Conservation (phyloP, 2,329 filamentous ascomycete species). For the Leptographium procerum region DNA sequence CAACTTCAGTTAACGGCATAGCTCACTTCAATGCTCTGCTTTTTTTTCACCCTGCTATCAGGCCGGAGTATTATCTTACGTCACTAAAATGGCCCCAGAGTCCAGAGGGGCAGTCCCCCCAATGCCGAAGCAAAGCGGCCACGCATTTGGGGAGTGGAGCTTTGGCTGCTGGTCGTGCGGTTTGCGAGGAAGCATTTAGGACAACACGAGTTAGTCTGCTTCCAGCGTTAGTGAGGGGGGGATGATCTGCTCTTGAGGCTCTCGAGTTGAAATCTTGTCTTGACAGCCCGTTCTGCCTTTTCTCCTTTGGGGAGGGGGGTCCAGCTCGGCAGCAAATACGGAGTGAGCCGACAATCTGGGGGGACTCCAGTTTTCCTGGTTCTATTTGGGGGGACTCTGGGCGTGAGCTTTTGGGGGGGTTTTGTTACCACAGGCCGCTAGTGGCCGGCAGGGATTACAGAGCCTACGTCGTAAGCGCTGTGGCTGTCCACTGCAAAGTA, state of each 20-base stretch:
- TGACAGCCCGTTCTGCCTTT: not conserved
- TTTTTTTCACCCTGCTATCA: not conserved
- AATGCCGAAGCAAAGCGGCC: slow-evolving; percentile 18
- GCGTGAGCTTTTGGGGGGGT: too few species aligned
- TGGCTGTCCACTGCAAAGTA: too few species aligned
- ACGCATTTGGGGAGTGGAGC: not conserved
- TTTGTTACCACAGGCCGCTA: not conserved
- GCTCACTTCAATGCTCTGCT: not conserved
- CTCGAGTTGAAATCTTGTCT: not conserved
- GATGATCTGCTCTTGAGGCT: not conserved
- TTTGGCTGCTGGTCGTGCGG: not conserved
- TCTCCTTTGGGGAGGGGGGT: not conserved
- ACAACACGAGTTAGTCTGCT: not conserved
- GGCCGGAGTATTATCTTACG: not conserved
- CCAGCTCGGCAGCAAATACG: not conserved
- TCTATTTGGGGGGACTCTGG: too few species aligned
- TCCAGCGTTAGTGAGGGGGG: not conserved
- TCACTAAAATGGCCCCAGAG: not conserved
- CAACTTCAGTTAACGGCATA: slow-evolving; percentile 3
- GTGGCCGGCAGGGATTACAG: not conserved
- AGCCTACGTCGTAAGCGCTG: too few species aligned
- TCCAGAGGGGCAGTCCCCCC: not conserved
- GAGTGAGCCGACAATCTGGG: not conserved
- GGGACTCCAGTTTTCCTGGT: not conserved
- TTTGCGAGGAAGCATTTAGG: not conserved